Conservation (phyloP, 2,329 filamentous ascomycete genomes). For the Penicillium hordei region DNA sequence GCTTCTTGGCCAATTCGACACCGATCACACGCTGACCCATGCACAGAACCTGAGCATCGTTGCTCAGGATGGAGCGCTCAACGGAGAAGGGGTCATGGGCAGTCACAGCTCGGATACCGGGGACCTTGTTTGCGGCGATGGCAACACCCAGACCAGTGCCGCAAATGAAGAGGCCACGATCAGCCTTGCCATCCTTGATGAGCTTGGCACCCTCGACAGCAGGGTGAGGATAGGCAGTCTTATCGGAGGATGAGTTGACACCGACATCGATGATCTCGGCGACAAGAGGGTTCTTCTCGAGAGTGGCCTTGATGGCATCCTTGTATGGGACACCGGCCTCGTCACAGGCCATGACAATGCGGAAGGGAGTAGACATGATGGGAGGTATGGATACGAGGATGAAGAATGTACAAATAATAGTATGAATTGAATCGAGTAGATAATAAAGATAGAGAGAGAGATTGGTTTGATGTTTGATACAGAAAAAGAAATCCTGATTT, state of each 20-base stretch:
- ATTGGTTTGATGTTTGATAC: background rate
- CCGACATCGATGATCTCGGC: constrained; percentile 71
- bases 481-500: constrained; percentile 1
- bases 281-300: constrained; percentile 67
- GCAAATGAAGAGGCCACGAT: constrained; percentile 76
- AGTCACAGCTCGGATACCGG: constrained; percentile 80
- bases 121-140: constrained; percentile 86
- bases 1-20: constrained; percentile 71
- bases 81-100: constrained; percentile 85
- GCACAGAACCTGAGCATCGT: constrained; percentile 83
- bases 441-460: too few relatives aligned
- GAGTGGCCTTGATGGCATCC: constrained; percentile 70
- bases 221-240: constrained; percentile 78
- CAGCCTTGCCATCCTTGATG: constrained; percentile 55
- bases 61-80: constrained; percentile 76
- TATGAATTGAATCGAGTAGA: background rate
- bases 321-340: constrained; percentile 79
- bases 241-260: constrained; percentile 64
- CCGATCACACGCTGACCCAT: constrained; percentile 83
- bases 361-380: constrained; percentile 47
- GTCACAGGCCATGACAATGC: constrained; percentile 64
- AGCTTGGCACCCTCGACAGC: constrained; percentile 69
- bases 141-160: constrained; percentile 85
- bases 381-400: constrained; percentile 1
- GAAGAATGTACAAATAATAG: background rate